Conservation (phyloP, 495 filamentous ascomycete genomes). For the Aspergillus cavernicola region DNA sequence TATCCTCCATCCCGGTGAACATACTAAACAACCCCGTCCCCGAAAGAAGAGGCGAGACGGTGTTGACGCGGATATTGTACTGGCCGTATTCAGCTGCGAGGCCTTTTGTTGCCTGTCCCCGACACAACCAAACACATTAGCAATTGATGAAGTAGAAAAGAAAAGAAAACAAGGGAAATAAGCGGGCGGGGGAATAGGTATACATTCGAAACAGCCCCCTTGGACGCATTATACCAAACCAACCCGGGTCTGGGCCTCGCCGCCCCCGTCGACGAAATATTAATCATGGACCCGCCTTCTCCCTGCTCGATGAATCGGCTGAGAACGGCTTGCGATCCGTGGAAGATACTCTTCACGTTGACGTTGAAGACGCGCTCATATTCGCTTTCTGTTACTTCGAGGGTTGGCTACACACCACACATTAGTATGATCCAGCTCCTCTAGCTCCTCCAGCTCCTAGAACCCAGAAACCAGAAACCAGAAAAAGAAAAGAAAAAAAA, state of each 20-base stretch:
- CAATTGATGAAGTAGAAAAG: neutral
- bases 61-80: constrained; percentile 62
- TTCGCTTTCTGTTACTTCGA: constrained; percentile 62
- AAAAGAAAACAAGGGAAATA: neutral
- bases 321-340: constrained; percentile 49
- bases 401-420: constrained; percentile 39
- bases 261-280: constrained; percentile 63
- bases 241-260: constrained; percentile 61
- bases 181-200: constrained; percentile 12
- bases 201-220: constrained; percentile 63
- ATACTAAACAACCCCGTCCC: constrained; percentile 62
- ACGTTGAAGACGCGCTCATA: constrained; percentile 65
- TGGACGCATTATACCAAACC: constrained; percentile 69
- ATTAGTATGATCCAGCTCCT: no score
- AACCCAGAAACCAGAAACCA: no score
- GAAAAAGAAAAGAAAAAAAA: no score
- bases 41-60: constrained; percentile 57
- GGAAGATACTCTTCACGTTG: constrained; percentile 60
- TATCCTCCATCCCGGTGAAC: constrained; percentile 65
- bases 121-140: neutral
- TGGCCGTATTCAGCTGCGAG: constrained; percentile 66
- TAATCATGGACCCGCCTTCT: constrained; percentile 59
- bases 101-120: constrained; percentile 53
- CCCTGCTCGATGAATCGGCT: constrained; percentile 53
- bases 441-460: no score